Evolutionary conservation across 306 rosid genomes (phyloP), one percentile per base, ranked within the genome.

Genomic region (Cucurbita pepo): DNA sequence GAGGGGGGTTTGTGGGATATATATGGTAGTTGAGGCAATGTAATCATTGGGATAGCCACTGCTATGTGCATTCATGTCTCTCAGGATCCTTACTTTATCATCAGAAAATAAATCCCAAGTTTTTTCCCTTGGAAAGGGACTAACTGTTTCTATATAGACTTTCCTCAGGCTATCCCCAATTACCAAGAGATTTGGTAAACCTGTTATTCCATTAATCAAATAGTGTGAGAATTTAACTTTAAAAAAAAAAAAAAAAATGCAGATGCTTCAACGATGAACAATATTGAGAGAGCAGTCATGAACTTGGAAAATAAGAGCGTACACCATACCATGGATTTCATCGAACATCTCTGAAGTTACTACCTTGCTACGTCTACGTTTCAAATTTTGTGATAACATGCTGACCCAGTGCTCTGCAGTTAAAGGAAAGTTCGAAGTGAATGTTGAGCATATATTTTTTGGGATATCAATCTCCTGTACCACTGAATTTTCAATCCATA

Each of bases 401-500:
- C 56, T 14, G 14, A 75, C 21, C 73, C 77, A 79, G 40, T 37
- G 62, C 50, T 22, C 54, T 55, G 83, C 77, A n/a, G 66, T 9
- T 47, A 47, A 80, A 61, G 77, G 61, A 56, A 61, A 57, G 70
- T 62, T 56, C 41, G 63, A 56, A 56, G 65, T 76, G 48, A 71
- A 22, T 50, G 40, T 41, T 34, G 77, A 61, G 70, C 38, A 22
- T 13, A 75, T 10, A 47, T 56, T 60, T 5, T 54, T 18, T 5
- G 60, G 56, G 25, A 7, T 66, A 21, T 76, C 44, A 57, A 54
- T 56, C 56, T 64, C n/a, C 40, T 64, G 10, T 34, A 80, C 74
- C 58, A 71, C 83, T 50, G 75, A 72, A 72, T 80, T 76, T 72
- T 80, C 83, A 21, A 76, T 15, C 83, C 83, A 76, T 76, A 80